These are phyloP conservation scores for Umbelopsis sp. DNA, from an alignment of 371 early-diverging fungal genomes.

Conservation along the genomic window DNA sequence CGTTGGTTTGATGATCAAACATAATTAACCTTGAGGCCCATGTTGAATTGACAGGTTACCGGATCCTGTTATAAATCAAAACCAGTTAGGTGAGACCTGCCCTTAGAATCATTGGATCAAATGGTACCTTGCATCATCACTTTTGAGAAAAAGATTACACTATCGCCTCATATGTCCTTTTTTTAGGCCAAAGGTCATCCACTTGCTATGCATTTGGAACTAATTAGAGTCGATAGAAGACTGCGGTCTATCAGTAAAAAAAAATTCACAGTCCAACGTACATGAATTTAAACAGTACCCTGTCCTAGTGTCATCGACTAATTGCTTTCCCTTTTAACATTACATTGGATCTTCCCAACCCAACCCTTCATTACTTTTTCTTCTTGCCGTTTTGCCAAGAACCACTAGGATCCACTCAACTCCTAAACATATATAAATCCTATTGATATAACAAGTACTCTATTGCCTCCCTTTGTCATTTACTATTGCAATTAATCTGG, in stretches of 20 bases:
- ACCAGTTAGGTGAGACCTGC: background rate
- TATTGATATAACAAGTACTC: background rate
- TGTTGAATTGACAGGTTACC: background rate
- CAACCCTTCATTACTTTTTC: too few relatives aligned
- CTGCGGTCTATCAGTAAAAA: slow-evolving; percentile 1
- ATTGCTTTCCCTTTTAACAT: background rate
- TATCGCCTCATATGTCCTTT: background rate
- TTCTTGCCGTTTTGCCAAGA: background rate
- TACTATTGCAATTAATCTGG: too few relatives aligned
- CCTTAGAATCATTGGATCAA: background rate
- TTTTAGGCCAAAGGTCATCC: background rate
- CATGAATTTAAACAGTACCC: background rate
- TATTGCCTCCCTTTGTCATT: background rate
- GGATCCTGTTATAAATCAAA: background rate
- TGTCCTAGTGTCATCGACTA: background rate
- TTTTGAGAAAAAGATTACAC: background rate
- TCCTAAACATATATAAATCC: background rate
- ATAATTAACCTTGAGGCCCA: background rate
- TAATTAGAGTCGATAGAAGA: background rate
- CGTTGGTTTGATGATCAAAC: background rate
- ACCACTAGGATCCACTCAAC: background rate
- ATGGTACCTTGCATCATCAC: background rate
- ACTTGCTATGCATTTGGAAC: background rate
- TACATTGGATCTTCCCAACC: background rate
- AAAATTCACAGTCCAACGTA: background rate